phyloP scores from a whole-genome alignment of 148 eudicot species.

The Beta vulgaris region DNA sequence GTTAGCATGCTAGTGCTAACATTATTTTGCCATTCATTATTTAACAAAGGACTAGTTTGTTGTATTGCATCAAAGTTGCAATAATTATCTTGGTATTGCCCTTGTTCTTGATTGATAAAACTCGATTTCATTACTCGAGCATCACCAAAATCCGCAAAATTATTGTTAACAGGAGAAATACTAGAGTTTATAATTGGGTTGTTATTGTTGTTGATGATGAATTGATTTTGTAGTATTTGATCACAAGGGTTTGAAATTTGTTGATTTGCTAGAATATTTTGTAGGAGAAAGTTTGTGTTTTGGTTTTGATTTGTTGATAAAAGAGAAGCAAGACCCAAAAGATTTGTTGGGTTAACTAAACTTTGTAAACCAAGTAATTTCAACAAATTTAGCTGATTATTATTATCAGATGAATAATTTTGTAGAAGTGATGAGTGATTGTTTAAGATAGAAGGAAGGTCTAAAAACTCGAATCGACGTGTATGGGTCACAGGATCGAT shows the following conservation, averaged over 20 bases:
- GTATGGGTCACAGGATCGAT: conserved; percentile 91
- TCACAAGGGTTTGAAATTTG: neutral
- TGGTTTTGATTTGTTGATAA: conserved; percentile 39
- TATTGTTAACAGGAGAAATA: no score
- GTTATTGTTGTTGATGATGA: conserved; percentile 4
- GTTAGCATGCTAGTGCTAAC: neutral
- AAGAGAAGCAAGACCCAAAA: conserved; percentile 56
- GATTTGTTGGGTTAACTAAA: conserved; percentile 62
- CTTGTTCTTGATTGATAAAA: neutral
- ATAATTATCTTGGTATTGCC: conserved; percentile 23
- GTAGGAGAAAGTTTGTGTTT: conserved; percentile 26
- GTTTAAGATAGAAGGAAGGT: conserved; percentile 52
- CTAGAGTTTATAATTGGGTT: neutral
- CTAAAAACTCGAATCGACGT: conserved; percentile 71
- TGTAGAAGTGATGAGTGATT: conserved; percentile 30
- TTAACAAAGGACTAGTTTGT: neutral
- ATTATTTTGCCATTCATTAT: conserved; percentile 17
- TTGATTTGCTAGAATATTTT: conserved; percentile 28
- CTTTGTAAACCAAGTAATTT: conserved; percentile 54
- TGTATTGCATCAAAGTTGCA: neutral
- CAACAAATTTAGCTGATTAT: conserved; percentile 42
- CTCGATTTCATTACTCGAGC: conserved; percentile 36
- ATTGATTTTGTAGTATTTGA: neutral
- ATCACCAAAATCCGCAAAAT: conserved; percentile 23
- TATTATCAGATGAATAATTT: conserved; percentile 27